These are phyloP conservation scores for Ophiocytium majus DNA, from an alignment of 352 stramenopile genomes.

Conservation along the genomic window DNA sequence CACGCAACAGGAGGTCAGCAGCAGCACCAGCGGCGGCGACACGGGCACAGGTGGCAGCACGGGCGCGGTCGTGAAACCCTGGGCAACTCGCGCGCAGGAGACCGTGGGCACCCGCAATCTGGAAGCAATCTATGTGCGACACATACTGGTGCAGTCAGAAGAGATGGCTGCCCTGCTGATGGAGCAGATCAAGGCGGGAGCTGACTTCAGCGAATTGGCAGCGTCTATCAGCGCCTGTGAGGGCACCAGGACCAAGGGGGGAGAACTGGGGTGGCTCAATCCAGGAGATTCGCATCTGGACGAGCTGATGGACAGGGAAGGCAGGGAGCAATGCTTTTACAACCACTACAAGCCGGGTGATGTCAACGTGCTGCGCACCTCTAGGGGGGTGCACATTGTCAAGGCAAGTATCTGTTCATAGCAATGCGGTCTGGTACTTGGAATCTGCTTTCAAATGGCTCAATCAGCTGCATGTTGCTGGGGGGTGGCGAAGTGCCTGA, in stretches of 20 bases:
- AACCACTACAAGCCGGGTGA: conserved; percentile 48
- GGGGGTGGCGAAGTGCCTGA: too few species aligned
- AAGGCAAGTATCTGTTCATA: too few species aligned
- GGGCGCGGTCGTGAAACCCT: conserved; percentile 37
- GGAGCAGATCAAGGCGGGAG: conserved; percentile 31
- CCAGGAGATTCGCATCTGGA: conserved; percentile 7
- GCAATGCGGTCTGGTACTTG: too few species aligned
- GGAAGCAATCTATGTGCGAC: conserved; percentile 49
- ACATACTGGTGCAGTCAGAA: conserved; percentile 54
- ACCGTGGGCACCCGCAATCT: conserved; percentile 48
- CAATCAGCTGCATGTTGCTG: background rate
- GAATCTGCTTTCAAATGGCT: background rate
- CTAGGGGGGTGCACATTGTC: conserved; percentile 42
- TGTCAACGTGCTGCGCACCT: conserved; percentile 27
- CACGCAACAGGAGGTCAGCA: too few species aligned
- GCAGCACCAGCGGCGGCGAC: background rate
- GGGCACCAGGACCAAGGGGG: conserved; percentile 38
- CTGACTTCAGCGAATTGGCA: conserved; percentile 49
- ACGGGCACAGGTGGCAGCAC: too few species aligned
- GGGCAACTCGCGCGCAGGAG: conserved; percentile 50
- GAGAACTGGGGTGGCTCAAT: conserved; percentile 28
- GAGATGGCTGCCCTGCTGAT: conserved; percentile 39
- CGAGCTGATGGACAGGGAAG: background rate
- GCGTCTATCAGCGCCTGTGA: conserved; percentile 48
- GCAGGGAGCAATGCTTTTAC: background rate